Base-by-base conservation (phyloP, 2,329 filamentous ascomycete genomes). In the Achaetomium macrosporum region DNA sequence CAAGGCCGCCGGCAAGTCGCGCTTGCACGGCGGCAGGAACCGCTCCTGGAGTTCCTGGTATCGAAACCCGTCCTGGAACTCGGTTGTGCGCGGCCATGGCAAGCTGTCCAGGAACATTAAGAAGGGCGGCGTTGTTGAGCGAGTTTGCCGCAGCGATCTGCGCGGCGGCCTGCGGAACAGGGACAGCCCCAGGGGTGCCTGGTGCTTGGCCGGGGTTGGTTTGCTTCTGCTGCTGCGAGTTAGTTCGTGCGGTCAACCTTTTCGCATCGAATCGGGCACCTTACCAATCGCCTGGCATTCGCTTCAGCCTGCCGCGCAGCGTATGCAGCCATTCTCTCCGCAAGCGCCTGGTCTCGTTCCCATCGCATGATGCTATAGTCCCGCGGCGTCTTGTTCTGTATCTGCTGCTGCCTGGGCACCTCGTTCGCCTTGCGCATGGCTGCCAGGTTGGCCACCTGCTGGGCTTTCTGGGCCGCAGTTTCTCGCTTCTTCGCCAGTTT, bases 401-500 rank as follows among this genome's bases (percentile, higher is more conserved):
- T 66, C 44, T 76, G 72, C 16, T 76, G 72, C 16, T 73, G 69
- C 17, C 59, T 51, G 16, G 59, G 56, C 15, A 71, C 66, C 63
- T 95, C 89, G 55, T 87, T 87, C 13, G 83, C 79, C 69, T 96
- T 96, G 50, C 93, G 84, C 68, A 89, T 83, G 31, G 87, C 87
- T 45, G 89, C 88, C 52, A 90, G 81, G 57, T 82, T 81, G 11
- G 85, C 81, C 55, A 83, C 79, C 66, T 96, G 90, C 65, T 92
- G 87, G 66, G 93, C 88, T 73, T 97, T 97, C 66, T 93, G 90
- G 29, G 83, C 74, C 25, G 82, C 79, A 11, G 87, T 87, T 71
- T 99, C 93, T 25, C 92, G 83, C 71, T 96, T 97, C 76, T 96
- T 95, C 1, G 91, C 91, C 44, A 96, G 70, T 68, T 97, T 99